Conservation (phyloP, 371 early-diverging fungal species). For the Mortierella sp. region DNA sequence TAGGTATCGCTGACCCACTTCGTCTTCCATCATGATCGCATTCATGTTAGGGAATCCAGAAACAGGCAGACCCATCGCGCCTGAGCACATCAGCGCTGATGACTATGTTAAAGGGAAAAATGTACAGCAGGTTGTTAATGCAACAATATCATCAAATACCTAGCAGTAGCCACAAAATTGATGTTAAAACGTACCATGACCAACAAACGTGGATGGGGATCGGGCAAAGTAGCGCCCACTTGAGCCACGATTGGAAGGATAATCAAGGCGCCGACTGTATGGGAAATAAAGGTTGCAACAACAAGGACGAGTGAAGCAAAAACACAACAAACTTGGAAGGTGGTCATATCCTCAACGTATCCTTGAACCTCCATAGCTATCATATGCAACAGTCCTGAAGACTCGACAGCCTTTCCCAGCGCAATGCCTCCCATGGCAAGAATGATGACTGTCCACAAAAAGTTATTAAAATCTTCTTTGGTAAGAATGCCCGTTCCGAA, state of each 20-base stretch:
- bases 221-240: slow-evolving; percentile 77
- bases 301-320: slow-evolving; percentile 75
- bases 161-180: no score
- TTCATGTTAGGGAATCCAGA: slow-evolving; percentile 90
- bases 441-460: slow-evolving; percentile 84
- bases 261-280: slow-evolving; percentile 92
- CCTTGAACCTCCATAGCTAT: slow-evolving; percentile 78
- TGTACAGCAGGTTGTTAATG: no score
- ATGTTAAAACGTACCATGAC: no score
- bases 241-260: slow-evolving; percentile 86
- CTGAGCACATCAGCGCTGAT: no score
- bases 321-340: slow-evolving; percentile 78
- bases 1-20: slow-evolving; percentile 78
- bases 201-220: slow-evolving; percentile 85
- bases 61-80: slow-evolving; percentile 89
- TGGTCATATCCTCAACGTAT: slow-evolving; percentile 73
- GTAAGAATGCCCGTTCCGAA: slow-evolving; percentile 83
- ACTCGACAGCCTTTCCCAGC: slow-evolving; percentile 85
- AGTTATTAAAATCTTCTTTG: slow-evolving; percentile 88
- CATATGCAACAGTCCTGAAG: slow-evolving; percentile 77
- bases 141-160: no score
- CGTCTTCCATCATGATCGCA: slow-evolving; percentile 82
- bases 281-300: slow-evolving; percentile 92
- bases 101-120: no score
- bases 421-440: slow-evolving; percentile 92